Conservation (phyloP, 2,329 filamentous ascomycete species). For the Aspergillus pseudonomiae region DNA sequence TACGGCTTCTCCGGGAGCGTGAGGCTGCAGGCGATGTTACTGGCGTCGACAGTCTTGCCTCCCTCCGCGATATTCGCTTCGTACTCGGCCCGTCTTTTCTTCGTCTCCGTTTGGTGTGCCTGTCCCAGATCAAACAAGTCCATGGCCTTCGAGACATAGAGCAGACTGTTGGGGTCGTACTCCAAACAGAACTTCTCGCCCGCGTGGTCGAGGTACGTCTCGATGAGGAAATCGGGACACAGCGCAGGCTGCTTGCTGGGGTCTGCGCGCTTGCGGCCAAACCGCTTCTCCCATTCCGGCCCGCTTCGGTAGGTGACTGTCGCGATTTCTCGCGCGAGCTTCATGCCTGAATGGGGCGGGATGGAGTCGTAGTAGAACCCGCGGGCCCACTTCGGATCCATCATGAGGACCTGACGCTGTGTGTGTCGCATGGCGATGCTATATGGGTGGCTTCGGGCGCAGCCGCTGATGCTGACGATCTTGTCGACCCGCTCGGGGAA, state of each 20-base stretch:
- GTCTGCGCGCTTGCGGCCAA: conserved; percentile 85
- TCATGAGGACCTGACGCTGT: conserved; percentile 96
- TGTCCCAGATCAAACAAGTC: conserved; percentile 90
- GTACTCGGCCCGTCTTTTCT: conserved; percentile 64
- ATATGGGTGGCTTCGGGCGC: conserved; percentile 92
- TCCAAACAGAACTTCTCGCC: conserved; percentile 98
- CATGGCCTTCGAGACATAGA: conserved; percentile 99
- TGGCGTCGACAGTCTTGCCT: conserved; percentile 30
- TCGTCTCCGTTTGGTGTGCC: conserved; percentile 67
- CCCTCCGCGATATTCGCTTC: conserved; percentile 59
- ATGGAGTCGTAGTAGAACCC: conserved; percentile 90
- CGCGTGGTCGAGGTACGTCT: conserved; percentile 96
- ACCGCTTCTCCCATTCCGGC: conserved; percentile 95
- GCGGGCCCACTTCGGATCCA: conserved; percentile 95
- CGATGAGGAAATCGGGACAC: conserved; percentile 97
- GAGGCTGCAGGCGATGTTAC: conserved; percentile 69
- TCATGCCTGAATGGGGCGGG: conserved; percentile 95
- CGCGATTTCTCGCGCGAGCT: conserved; percentile 93
- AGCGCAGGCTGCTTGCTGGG: conserved; percentile 82
- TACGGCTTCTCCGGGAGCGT: conserved; percentile 84
- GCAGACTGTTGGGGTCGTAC: conserved; percentile 91
- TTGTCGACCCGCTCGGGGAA: conserved; percentile 81
- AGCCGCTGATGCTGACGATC: conserved; percentile 88
- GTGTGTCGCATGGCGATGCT: conserved; percentile 99
- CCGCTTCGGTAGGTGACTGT: conserved; percentile 96